Percentiles rank a stretch among this genome's conserved stretches.
phyloP scores from a whole-genome alignment of 768 basidiomycete genomes.

The Mycena galopus region DNA sequence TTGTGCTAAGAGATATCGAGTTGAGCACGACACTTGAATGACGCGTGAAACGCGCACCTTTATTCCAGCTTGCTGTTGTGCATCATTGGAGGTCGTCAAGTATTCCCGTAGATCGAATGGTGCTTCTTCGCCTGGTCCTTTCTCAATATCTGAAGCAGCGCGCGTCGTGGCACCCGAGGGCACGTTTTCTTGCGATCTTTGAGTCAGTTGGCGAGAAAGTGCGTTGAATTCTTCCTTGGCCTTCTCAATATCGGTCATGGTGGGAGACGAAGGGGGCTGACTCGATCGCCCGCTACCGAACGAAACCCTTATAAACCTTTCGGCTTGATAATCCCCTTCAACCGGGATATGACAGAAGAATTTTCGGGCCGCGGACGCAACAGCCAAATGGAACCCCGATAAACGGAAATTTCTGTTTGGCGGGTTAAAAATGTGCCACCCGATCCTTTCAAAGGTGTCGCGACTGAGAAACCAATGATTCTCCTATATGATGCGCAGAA shows the following conservation, averaged over 20 bases:
- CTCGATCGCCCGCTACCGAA: background rate
- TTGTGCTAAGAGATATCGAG: slow-evolving; percentile 22
- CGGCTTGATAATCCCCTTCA: slow-evolving; percentile 19
- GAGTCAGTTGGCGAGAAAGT: slow-evolving; percentile 60
- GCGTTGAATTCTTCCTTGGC: slow-evolving; percentile 69
- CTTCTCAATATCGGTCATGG: slow-evolving; percentile 46
- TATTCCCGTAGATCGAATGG: slow-evolving; percentile 78
- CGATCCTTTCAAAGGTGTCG: too few species aligned
- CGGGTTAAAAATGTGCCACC: background rate
- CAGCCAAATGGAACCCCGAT: background rate
- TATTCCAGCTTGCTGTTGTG: slow-evolving; percentile 73
- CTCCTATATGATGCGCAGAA: too few species aligned
- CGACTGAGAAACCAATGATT: too few species aligned
- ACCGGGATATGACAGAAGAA: background rate
- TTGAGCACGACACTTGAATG: background rate
- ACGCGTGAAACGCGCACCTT: slow-evolving; percentile 51
- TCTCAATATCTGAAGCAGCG: slow-evolving; percentile 58
- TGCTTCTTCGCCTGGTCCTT: slow-evolving; percentile 49
- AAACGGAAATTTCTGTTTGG: background rate
- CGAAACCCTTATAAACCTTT: slow-evolving; percentile 4
- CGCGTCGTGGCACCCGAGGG: slow-evolving; percentile 44
- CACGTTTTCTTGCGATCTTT: slow-evolving; percentile 31
- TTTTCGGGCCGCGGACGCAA: background rate
- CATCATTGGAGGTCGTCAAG: slow-evolving; percentile 75
- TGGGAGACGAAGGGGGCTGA: slow-evolving; percentile 15